Percentiles rank a stretch among this genome's conserved stretches.
Conservation (phyloP, 2,329 filamentous ascomycete genomes). For the Arthrinium phaeospermum region DNA sequence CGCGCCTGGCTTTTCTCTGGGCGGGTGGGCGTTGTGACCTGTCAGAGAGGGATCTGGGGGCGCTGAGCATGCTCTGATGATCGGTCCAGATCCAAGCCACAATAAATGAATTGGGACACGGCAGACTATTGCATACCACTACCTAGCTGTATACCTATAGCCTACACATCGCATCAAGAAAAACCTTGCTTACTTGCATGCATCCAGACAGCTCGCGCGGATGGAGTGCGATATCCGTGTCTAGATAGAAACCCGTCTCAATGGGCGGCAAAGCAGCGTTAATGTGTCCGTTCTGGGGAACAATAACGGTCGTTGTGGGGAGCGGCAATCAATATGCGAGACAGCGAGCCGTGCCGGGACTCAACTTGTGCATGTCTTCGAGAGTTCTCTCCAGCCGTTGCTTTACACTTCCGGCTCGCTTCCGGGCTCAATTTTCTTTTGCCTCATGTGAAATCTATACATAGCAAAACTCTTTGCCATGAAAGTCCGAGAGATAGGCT, state of each 20-base stretch:
- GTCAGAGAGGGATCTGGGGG: background rate
- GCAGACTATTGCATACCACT: background rate
- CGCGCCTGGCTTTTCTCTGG: background rate
- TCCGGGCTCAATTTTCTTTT: background rate
- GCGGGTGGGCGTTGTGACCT: background rate
- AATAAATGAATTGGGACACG: background rate
- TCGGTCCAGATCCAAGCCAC: slow-evolving; percentile 12
- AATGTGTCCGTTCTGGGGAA: background rate
- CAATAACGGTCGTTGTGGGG: background rate
- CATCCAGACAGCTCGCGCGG: background rate
- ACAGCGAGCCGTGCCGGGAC: background rate
- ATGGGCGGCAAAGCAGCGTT: background rate
- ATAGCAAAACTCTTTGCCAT: background rate
- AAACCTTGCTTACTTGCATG: background rate
- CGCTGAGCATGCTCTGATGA: background rate
- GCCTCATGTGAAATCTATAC: background rate
- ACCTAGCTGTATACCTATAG: background rate
- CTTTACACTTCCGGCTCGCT: background rate
- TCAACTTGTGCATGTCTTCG: background rate
- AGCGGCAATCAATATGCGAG: background rate
- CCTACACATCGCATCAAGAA: background rate
- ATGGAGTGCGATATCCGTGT: background rate
- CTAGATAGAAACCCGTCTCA: background rate
- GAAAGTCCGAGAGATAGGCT: background rate
- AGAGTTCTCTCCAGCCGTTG: too few species aligned